These are phyloP conservation scores for Podaxis rugospora DNA, from an alignment of 768 basidiomycete genomes.

Conservation along the genomic window DNA sequence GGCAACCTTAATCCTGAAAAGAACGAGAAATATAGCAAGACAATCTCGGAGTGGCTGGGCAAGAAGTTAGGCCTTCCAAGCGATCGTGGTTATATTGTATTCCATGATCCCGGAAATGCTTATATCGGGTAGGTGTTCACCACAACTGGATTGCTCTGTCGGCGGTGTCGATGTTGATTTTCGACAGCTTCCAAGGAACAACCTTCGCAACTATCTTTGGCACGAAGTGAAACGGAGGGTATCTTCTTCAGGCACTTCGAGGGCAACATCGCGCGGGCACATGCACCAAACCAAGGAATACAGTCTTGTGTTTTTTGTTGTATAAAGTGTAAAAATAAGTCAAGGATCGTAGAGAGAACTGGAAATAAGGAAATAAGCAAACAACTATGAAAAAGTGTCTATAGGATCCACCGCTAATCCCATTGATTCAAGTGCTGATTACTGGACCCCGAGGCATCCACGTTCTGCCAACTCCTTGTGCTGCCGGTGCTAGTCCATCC, in stretches of 20 bases:
- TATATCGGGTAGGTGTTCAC: slow-evolving; percentile 38
- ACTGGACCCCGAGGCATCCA: slow-evolving; percentile 28
- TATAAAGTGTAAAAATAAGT: neutral
- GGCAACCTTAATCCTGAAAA: slow-evolving; percentile 44
- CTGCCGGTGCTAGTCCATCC: slow-evolving; percentile 23
- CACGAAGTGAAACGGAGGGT: neutral
- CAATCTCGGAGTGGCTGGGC: slow-evolving; percentile 50
- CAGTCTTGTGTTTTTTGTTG: slow-evolving; percentile 9
- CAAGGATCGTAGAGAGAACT: neutral
- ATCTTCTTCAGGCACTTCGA: neutral
- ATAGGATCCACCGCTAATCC: neutral
- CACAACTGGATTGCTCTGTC: neutral
- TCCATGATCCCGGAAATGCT: slow-evolving; percentile 48
- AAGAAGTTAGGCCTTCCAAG: slow-evolving; percentile 44
- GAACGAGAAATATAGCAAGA: slow-evolving; percentile 52
- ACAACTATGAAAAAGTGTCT: neutral
- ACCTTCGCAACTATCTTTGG: slow-evolving; percentile 39
- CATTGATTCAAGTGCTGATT: slow-evolving; percentile 19
- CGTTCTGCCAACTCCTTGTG: slow-evolving; percentile 4
- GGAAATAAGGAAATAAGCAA: neutral
- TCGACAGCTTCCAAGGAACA: slow-evolving; percentile 33
- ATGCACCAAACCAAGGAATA: neutral
- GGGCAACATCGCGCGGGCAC: neutral
- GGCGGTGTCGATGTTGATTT: neutral
- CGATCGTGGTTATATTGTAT: slow-evolving; percentile 58